Evolutionary conservation across 2,329 filamentous ascomycete genomes (phyloP).

Genomic region (Colletotrichum karsti): DNA sequence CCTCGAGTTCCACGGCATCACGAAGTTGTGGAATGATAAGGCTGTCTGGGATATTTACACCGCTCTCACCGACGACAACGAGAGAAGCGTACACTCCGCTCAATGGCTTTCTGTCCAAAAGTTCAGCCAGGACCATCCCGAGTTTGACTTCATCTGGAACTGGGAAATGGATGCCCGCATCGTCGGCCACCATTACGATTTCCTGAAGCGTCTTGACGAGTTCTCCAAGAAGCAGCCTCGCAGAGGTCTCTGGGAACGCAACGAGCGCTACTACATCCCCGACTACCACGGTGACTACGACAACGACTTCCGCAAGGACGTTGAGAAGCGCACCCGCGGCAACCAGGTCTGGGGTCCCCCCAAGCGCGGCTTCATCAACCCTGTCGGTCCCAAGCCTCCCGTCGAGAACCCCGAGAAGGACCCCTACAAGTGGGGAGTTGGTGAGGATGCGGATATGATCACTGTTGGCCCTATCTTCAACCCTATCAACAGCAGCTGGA

Average conservation of each 20-base stretch:
- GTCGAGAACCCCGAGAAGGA: conserved; percentile 66
- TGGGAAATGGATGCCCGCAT: conserved; percentile 87
- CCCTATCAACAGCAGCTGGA: conserved; percentile 76
- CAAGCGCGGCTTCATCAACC: conserved; percentile 66
- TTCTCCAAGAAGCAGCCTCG: conserved; percentile 76
- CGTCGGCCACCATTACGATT: conserved; percentile 83
- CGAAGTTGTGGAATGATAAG: conserved; percentile 77
- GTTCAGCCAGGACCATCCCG: conserved; percentile 78
- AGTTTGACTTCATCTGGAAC: conserved; percentile 87
- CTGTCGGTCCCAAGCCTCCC: conserved; percentile 71
- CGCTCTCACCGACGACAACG: conserved; percentile 70
- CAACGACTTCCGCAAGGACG: conserved; percentile 70
- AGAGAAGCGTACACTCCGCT: conserved; percentile 63
- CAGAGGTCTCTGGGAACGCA: conserved; percentile 78
- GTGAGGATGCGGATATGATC: conserved; percentile 78
- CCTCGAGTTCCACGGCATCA: conserved; percentile 74
- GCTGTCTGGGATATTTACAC: conserved; percentile 83
- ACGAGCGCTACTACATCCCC: conserved; percentile 77
- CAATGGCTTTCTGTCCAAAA: conserved; percentile 80
- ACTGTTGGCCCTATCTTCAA: conserved; percentile 84
- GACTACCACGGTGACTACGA: conserved; percentile 72
- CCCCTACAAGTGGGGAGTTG: conserved; percentile 78
- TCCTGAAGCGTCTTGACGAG: conserved; percentile 70
- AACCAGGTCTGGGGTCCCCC: conserved; percentile 74
- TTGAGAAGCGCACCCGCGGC: conserved; percentile 62